phyloP scores from a whole-genome alignment of 108 stramenopile genomes.

The Nannochloropsis salina region DNA sequence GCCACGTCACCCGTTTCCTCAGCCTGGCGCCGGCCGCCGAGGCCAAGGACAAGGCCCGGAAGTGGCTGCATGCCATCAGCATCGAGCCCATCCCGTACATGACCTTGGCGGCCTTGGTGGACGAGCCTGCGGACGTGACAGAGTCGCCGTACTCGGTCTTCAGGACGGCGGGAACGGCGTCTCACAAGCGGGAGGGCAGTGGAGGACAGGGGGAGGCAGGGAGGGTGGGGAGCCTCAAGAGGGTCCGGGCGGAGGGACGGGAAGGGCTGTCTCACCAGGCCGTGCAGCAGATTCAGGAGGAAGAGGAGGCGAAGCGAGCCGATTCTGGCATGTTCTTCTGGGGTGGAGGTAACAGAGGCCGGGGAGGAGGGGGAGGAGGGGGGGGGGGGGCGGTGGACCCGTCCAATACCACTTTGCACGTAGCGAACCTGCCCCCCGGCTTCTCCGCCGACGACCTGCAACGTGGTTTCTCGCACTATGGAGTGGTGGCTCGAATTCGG shows the following conservation, averaged over 20 bases:
- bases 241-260: not conserved
- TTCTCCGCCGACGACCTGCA: not conserved
- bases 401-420: not conserved
- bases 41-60: not conserved
- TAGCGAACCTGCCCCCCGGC: not conserved
- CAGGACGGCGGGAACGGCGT: not conserved
- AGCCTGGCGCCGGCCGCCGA: not conserved
- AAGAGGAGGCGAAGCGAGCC: not conserved
- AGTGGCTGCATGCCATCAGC: constrained; percentile 17
- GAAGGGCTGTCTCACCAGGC: not conserved
- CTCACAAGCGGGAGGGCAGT: not conserved
- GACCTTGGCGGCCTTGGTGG: not conserved
- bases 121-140: not conserved
- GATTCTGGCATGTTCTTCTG: not conserved
- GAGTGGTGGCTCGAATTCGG: not conserved
- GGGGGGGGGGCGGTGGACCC: not conserved
- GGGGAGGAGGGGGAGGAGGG: not conserved
- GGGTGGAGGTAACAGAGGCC: not conserved
- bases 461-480: not conserved
- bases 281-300: not conserved
- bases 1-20: not conserved
- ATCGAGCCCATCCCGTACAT: not conserved
- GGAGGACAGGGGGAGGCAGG: not conserved
- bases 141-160: not conserved
- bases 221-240: not conserved